These are phyloP conservation scores for Malassezia nana DNA, from an alignment of 1,284 basidiomycete species.

Conservation along the genomic window DNA sequence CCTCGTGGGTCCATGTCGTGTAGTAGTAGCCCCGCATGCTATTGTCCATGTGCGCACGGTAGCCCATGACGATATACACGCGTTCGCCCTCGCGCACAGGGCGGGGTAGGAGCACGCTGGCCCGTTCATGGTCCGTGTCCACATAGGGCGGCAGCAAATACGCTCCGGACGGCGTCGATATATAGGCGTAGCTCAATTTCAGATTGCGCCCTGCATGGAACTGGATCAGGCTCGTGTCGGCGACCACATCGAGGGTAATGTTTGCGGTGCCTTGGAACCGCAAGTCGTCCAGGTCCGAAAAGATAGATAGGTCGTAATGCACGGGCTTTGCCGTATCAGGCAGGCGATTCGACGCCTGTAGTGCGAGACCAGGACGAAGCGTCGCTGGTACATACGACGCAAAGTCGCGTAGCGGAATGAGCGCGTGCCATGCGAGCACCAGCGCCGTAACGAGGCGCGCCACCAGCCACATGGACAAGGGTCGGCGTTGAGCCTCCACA, in stretches of 20 bases:
- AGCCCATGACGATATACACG: constrained; percentile 33
- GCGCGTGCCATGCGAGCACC: constrained; percentile 1
- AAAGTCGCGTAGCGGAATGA: not conserved
- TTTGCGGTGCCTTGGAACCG: constrained; percentile 69
- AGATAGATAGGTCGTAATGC: constrained; percentile 73
- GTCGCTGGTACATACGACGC: constrained; percentile 4
- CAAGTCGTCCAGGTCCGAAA: constrained; percentile 64
- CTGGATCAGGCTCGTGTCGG: constrained; percentile 53
- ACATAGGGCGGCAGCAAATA: constrained; percentile 52
- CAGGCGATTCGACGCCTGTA: constrained; percentile 56
- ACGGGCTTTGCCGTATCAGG: constrained; percentile 64
- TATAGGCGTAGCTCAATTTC: constrained; percentile 59
- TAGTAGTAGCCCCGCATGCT: constrained; percentile 44
- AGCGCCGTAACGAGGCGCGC: not conserved
- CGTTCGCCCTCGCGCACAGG: constrained; percentile 34
- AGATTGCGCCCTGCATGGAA: constrained; percentile 56
- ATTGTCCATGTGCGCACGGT: constrained; percentile 35
- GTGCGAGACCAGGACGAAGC: constrained; percentile 2
- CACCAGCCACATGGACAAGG: not conserved
- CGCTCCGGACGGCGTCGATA: constrained; percentile 58
- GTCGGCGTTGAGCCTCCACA: not conserved
- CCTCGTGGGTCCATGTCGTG: constrained; percentile 48
- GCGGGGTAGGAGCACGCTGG: constrained; percentile 30
- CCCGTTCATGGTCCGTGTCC: constrained; percentile 37
- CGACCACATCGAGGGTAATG: constrained; percentile 64